Base-by-base conservation (phyloP, 2,329 filamentous ascomycete species). In the Metarhizium album region DNA sequence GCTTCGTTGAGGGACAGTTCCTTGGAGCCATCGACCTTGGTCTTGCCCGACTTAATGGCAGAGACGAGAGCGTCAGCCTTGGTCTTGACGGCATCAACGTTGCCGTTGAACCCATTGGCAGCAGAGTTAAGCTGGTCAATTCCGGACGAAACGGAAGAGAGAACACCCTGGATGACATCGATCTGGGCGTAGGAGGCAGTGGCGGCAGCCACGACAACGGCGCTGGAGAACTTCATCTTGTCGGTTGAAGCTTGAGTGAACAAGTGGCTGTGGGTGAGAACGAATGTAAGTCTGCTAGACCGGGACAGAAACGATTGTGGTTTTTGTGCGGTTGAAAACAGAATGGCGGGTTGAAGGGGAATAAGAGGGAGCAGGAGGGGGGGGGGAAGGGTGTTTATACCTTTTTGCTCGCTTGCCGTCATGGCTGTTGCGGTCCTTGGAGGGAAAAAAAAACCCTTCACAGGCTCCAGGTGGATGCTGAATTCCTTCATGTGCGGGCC, bases 81-180 rank as follows among this genome's bases (percentile, higher is more conserved):
- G 31, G 50, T 49, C 45, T 56, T 47, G 22, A 63, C 51, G 8
- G 31, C 18, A 16, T 46, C 35, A 8, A 57, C 42, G 50, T 63
- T 53, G 27, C 59, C 59, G 42, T 47, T 54, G 57, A 61, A 63
- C 45, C 40, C 45, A n/a, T 58, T 54, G 51, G 58, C 52, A 20
- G 60, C 60, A 8, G 42, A 57, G 54, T 56, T 54, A 11, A 63
- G 49, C 18, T 24, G n/a, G 7, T 56, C 54, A 46, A 63, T 56
- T 48, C 47, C 47, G 7, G 22, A 1, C 2, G 50, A 42, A 46
- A 58, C 51, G 13, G 11, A 37, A 13, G 3, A 6, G 47, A 60
- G 45, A 33, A 55, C 55, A 18, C 23, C n/a, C 20, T 51, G 40
- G 48, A 60, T 48, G 38, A 42, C 42, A 9, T 33, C 18, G 18